Base-by-base conservation (phyloP, 2,329 filamentous ascomycete species). In the Ambrosiella xylebori region DNA sequence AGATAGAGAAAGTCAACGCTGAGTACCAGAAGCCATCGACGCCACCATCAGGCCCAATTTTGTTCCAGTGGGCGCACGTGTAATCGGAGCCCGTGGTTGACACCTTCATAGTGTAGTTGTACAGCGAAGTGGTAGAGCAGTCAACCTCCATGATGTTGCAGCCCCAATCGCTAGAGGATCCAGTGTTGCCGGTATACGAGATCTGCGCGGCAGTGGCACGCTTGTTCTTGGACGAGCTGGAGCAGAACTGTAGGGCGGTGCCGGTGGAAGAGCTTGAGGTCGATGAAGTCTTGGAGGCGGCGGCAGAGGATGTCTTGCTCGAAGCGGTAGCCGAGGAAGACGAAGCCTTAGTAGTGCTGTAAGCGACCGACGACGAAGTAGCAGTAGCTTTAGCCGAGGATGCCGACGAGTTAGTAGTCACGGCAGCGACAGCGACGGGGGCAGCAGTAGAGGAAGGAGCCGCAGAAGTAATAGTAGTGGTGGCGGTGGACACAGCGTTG, bases 141-240 rank as follows among this genome's bases (percentile, higher is more conserved):
- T 68, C 63, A 60, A 78, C 65, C 38, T 69, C 61, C 72, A 75
- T 73, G 54, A 77, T 67, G 73, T 79, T 79, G 74, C 75, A 76
- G 64, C 75, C 75, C 65, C 71, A 78, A 60, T 67, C n/a, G 57
- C 61, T 64, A 7, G 60, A 1, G 54, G 65, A 64, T 59, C 76
- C 76, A 12, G 66, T 66, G 70, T 79, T 78, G 63, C 76, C 76
- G 3, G 63, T 64, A 67, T 74, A 74, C 58, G 68, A 67, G 62
- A 78, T 75, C 62, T 78, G 64, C 58, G 67, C 69, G 44, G 63
- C 13, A 58, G 74, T 74, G 63, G 76, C 70, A 63, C 75, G 72
- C 72, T 78, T 76, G 61, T 59, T 60, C 61, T 61, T 40, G 40
- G 47, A 72, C 3, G 68, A 66, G 8, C 66, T 66, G 0, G 66